Evolutionary conservation across 768 basidiomycete genomes (phyloP), one percentile per base, ranked within the genome.

Genomic region (Lactarius pseudohatsudake): DNA sequence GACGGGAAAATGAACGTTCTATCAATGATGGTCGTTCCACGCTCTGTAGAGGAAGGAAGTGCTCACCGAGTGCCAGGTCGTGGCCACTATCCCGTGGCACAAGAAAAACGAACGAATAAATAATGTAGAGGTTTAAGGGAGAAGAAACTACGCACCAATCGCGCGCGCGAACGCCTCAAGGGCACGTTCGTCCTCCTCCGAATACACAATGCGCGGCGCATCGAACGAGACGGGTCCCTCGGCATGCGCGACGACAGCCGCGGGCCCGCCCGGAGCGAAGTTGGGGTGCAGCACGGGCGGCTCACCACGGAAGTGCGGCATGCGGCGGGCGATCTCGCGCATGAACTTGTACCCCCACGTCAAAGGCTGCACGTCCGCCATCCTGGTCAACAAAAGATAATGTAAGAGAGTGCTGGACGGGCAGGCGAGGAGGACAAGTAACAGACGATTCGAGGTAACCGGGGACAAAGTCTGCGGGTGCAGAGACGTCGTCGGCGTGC

Each of bases 291-390:
- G 30, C 13, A 47, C 59, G 0, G 66, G 50, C 18, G 71, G 67
- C 60, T 79, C 77, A 30, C 79, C 79, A 15, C 77, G 74, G 57
- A 79, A 80, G 50, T 65, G 69, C 9, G 74, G 64, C n/a, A n/a
- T n/a, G n/a, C 87, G 83, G 47, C 88, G 81, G 4, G 78, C 76
- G 13, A 85, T 67, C 75, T 89, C 87, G 1, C 86, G 79, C 5
- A 72, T 62, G 63, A 79, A 80, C 69, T 89, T 89, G 73, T 87
- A 89, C 0, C 72, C 77, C 79, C 84, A 84, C 61, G 76, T 76
- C 55, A 87, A 67, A 20, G 80, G 74, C 1, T 72, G 79, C 7
- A 88, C 61, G 54, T 77, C 76, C n/a, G 70, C 74, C 43, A 70
- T 65, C n/a, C 76, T 77, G 59, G 45, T 22, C 22, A 22, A 2